These are phyloP conservation scores for Fusarium tricinctum DNA, from an alignment of 2,329 filamentous ascomycete genomes.

Conservation along the genomic window DNA sequence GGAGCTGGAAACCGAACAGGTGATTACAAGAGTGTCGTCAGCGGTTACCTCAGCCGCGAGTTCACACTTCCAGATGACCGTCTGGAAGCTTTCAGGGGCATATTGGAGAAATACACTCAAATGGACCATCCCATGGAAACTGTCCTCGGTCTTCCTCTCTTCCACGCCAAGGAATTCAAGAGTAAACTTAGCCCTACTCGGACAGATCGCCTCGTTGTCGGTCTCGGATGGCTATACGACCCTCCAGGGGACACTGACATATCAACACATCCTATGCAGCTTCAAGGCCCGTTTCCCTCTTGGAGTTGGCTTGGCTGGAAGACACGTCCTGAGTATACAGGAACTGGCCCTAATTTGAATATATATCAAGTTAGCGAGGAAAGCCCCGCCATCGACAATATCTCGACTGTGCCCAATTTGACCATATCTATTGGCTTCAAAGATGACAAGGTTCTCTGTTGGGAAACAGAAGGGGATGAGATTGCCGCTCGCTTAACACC, in stretches of 20 bases:
- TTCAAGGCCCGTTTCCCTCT: constrained; percentile 52
- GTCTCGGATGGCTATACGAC: constrained; percentile 54
- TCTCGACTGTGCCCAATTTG: constrained; percentile 52
- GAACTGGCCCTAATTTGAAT: constrained; percentile 50
- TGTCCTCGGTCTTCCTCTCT: constrained; percentile 55
- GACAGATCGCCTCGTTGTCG: constrained; percentile 55
- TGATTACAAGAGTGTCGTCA: constrained; percentile 50
- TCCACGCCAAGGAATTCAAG: constrained; percentile 52
- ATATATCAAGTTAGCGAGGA: constrained; percentile 52
- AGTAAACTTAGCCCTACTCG: constrained; percentile 48
- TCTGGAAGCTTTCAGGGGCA: constrained; percentile 54
- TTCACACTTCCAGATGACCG: constrained; percentile 50
- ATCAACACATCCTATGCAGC: constrained; percentile 47
- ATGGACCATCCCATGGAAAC: constrained; percentile 49
- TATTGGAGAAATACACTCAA: constrained; percentile 51
- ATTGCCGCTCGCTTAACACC: constrained; percentile 48
- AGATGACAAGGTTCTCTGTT: constrained; percentile 53
- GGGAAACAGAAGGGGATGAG: constrained; percentile 55
- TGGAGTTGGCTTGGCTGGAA: constrained; percentile 59
- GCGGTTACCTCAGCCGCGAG: constrained; percentile 52
- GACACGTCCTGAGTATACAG: constrained; percentile 45
- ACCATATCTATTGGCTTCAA: constrained; percentile 55
- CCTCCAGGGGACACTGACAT: constrained; percentile 39
- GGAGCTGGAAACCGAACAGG: constrained; percentile 44
- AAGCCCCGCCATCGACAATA: constrained; percentile 48